Evolutionary conservation across 176 grass and related monocot species (phyloP).

Genomic region (Alopecurus myosuroides): DNA sequence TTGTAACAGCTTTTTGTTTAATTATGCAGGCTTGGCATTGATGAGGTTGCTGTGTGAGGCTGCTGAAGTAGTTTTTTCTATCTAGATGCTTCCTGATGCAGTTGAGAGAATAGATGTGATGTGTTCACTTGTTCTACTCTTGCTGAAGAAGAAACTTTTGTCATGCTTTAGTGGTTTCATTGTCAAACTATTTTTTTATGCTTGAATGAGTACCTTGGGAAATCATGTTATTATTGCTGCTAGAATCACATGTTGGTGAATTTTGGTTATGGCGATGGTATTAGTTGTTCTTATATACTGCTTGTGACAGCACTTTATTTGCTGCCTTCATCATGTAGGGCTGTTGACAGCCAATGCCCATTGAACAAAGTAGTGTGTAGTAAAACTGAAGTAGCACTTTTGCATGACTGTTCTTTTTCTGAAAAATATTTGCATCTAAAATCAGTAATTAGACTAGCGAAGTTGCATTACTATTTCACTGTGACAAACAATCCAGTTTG

Average conservation of each 20-base stretch:
- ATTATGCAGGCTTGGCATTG: constrained; percentile 16
- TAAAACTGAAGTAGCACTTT: background rate
- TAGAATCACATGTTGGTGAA: constrained; percentile 13
- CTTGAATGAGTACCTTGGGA: constrained; percentile 17
- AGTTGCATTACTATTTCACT: too few relatives aligned
- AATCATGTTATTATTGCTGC: constrained; percentile 12
- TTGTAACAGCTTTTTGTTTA: background rate
- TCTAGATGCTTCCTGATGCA: constrained; percentile 20
- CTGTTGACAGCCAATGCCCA: background rate
- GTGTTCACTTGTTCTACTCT: background rate
- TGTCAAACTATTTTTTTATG: constrained; percentile 19
- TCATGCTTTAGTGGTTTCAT: constrained; percentile 21
- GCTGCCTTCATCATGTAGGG: background rate
- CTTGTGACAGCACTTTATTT: background rate
- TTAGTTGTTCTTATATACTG: background rate
- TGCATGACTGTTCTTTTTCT: too few relatives aligned
- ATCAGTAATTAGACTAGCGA: too few relatives aligned
- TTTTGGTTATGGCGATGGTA: background rate
- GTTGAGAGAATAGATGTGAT: background rate
- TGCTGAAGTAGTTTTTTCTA: constrained; percentile 21
- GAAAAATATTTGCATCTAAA: too few relatives aligned
- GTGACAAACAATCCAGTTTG: too few relatives aligned
- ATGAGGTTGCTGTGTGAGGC: background rate
- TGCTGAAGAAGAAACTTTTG: constrained; percentile 27
- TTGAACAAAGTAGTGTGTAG: background rate